Evolutionary conservation across 768 basidiomycete species (phyloP), one percentile per base, ranked within the genome.

Genomic region (Trametopsis cervina): DNA sequence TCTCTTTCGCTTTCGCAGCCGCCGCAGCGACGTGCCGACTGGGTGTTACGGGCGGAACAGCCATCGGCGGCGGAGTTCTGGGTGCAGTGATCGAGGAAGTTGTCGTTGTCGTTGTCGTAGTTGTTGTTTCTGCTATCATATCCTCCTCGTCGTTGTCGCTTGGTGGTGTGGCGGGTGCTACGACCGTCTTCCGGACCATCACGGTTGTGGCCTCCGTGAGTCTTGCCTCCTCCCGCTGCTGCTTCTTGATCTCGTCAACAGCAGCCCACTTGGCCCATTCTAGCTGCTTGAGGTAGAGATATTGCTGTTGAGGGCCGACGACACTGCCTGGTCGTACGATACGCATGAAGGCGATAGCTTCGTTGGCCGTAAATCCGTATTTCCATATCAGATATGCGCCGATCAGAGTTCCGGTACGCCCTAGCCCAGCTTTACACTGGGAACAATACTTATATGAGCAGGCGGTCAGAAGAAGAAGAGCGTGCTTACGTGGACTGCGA

Each of bases 311-410:
- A 17, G 89, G 89, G 11, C 90, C 90, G 43, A 94, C 91, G 38
- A 93, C 90, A 49, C 85, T 86, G 4, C 93, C 95, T 2, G 96
- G 96, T 39, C 96, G 83, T 47, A 96, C 83, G 56, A 99, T 90
- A 17, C 96, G 85, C 96, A 98, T 98, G 67, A 94, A 97, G 0
- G 87, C 96, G 48, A 98, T 98, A 4, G 87, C 96, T 67, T 98
- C 91, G 43, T 83, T 79, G 1, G 95, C 95, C 15, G 93, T 91
- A 63, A 99, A 99, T 18, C 89, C 90, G 59, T 97, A 95, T 66
- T 97, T 97, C 89, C 96, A 99, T 52, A 96, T 89, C 47, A 99
- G 77, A 72, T 97, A 98, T 7, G 95, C 96, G 27, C 96, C 96
- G 52, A 99, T 95, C 50, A 99, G 74, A 3, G 93, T 95, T 3